These are phyloP conservation scores for Microbotryum lychnidis-dioicae DNA, from an alignment of 1,284 basidiomycete species.

Conservation along the genomic window DNA sequence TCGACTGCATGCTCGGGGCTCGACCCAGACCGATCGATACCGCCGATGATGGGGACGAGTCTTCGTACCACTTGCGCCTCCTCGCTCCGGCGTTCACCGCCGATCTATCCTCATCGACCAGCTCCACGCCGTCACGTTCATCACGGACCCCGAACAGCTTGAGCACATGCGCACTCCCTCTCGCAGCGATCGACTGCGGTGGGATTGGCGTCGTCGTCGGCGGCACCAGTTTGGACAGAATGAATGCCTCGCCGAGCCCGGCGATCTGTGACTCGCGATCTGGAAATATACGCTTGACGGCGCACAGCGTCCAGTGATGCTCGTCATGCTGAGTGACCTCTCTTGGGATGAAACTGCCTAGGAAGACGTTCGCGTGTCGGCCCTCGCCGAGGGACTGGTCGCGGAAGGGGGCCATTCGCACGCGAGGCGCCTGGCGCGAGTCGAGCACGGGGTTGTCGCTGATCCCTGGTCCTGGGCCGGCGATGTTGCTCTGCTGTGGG, in stretches of 20 bases:
- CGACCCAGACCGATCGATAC: no score
- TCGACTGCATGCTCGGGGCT: no score
- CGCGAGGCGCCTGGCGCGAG: slow-evolving; percentile 11
- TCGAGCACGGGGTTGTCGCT: slow-evolving; percentile 23
- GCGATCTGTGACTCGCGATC: slow-evolving; percentile 45
- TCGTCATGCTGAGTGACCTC: background rate
- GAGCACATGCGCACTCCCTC: slow-evolving; percentile 10
- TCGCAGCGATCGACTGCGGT: background rate
- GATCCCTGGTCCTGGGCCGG: slow-evolving; percentile 2
- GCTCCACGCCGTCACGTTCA: slow-evolving; percentile 26
- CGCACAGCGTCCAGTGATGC: slow-evolving; percentile 42
- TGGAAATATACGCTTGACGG: slow-evolving; percentile 43
- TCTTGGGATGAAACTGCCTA: slow-evolving; percentile 37
- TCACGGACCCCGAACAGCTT: slow-evolving; percentile 23
- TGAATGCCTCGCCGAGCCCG: slow-evolving; percentile 45
- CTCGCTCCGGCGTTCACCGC: background rate
- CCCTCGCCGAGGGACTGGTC: slow-evolving; percentile 44
- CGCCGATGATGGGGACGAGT: no score
- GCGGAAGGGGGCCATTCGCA: slow-evolving; percentile 37
- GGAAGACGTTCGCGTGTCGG: slow-evolving; percentile 43
- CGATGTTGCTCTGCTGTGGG: no score
- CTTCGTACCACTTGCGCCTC: background rate
- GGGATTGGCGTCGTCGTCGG: background rate
- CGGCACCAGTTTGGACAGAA: slow-evolving; percentile 40
- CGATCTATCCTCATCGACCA: slow-evolving; percentile 1